Base-by-base conservation (phyloP, 257 asterid species). In the Echium plantagineum region DNA sequence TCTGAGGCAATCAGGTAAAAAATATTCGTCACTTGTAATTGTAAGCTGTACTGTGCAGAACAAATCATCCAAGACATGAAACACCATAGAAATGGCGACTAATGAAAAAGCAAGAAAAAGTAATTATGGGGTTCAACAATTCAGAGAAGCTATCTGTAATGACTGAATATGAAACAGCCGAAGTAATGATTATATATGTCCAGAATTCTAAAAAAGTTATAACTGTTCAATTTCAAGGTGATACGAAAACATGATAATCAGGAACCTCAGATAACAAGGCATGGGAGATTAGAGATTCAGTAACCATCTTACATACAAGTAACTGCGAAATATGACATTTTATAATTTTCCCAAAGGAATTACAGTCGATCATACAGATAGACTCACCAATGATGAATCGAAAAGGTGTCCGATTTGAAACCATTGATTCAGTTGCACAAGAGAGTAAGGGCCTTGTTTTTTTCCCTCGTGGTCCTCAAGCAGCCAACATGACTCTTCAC, bases 371-470 rank as follows among this genome's bases (percentile, higher is more conserved):
- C 2, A 15, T 17, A 42, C 17, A 13, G 5, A 42, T 10, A 42
- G 17, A 54, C 72, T 83, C 71, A 91, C 98, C 95, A 67, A 74
- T 58, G 71, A 32, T 30, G 94, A 79, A 67, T 69, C 77, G 38
- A 65, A 63, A 55, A 89, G 70, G 65, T 82, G 81, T 61, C 91
- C 96, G 73, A 71, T 75, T 69, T 84, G 87, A 77, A 71, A 72
- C 95, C 96, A 93, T 13, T 95, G 78, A 72, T 80, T 66, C 56
- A 93, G 94, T 75, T 86, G 94, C 2, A 66, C 31, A 59, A 89
- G 84, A 59, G 96, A 70, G 73, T 89, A 80, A 0, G 97, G 99
- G 65, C 99, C 97, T 26, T 75, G 97, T 69, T 77, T 84, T 58
- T 63, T 72, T 63, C 99, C 97, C 52, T 82, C 80, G 7, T 75